Percentiles rank a stretch among this genome's conserved stretches.
Conservation (phyloP, 306 rosid genomes). For the Cicer chorassanicum region DNA sequence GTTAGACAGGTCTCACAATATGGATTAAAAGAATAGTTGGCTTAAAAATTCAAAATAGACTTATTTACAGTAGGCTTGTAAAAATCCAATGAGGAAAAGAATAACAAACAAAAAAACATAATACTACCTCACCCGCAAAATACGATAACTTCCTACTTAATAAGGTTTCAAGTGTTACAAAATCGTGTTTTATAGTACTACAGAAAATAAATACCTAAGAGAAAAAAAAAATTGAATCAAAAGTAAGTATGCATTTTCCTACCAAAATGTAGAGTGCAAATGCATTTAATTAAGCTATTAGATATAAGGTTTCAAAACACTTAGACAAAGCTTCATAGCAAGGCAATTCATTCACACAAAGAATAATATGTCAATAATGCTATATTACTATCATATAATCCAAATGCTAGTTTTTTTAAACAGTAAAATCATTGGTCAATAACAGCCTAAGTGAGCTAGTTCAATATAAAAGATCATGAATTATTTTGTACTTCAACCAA, state of each 20-base stretch:
- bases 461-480: constrained; percentile 12
- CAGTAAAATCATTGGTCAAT: constrained; percentile 1
- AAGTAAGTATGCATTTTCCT: neutral
- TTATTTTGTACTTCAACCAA: constrained; percentile 15
- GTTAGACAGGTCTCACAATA: constrained; percentile 47
- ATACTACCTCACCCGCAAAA: constrained; percentile 36
- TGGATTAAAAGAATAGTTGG: constrained; percentile 1
- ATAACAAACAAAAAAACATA: constrained; percentile 33
- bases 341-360: constrained; percentile 3
- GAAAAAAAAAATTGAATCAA: constrained; percentile 27
- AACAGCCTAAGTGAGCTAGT: neutral
- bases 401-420: constrained; percentile 28
- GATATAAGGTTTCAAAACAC: neutral
- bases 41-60: constrained; percentile 30
- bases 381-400: neutral
- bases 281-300: constrained; percentile 29
- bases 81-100: constrained; percentile 28
- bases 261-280: neutral
- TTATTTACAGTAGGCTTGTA: constrained; percentile 19
- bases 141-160: constrained; percentile 31
- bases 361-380: neutral
- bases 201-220: constrained; percentile 20
- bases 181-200: constrained; percentile 24
- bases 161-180: neutral
- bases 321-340: constrained; percentile 23